These are phyloP conservation scores for Heimioporus sp. DNA, from an alignment of 768 basidiomycete species.

Conservation along the genomic window DNA sequence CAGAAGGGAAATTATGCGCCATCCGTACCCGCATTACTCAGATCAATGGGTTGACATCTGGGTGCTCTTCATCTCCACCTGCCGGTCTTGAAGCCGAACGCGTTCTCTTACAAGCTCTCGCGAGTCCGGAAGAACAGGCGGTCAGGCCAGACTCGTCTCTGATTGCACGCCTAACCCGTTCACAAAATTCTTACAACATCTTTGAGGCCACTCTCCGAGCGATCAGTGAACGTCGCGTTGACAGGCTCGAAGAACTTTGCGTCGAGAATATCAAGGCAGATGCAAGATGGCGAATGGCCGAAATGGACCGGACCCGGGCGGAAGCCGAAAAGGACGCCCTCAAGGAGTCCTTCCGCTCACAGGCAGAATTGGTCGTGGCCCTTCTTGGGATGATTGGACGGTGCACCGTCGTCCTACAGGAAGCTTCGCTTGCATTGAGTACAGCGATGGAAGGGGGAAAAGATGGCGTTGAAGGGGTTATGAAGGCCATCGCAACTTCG, in stretches of 20 bases:
- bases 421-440: conserved; percentile 46
- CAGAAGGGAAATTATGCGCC: conserved; percentile 63
- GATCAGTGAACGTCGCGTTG: conserved; percentile 74
- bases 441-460: conserved; percentile 36
- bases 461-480: conserved; percentile 38
- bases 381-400: conserved; percentile 81
- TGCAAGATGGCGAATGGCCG: conserved; percentile 59
- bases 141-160: conserved; percentile 58
- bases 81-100: conserved; percentile 73
- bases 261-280: conserved; percentile 72
- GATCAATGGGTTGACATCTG: conserved; percentile 42
- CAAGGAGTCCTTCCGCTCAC: conserved; percentile 56
- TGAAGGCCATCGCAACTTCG: conserved; percentile 48
- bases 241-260: conserved; percentile 70
- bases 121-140: conserved; percentile 66
- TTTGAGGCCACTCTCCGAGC: conserved; percentile 87
- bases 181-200: conserved; percentile 74
- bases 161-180: conserved; percentile 58
- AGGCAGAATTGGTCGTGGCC: conserved; percentile 64
- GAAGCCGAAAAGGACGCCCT: conserved; percentile 65
- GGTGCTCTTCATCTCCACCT: conserved; percentile 36
- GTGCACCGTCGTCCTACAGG: conserved; percentile 70
- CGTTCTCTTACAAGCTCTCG: conserved; percentile 63
- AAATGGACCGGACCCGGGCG: conserved; percentile 68
- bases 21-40: conserved; percentile 63